These are phyloP conservation scores for Jimgerdemannia flammicorona DNA, from an alignment of 192 early-diverging fungal genomes.

Conservation along the genomic window DNA sequence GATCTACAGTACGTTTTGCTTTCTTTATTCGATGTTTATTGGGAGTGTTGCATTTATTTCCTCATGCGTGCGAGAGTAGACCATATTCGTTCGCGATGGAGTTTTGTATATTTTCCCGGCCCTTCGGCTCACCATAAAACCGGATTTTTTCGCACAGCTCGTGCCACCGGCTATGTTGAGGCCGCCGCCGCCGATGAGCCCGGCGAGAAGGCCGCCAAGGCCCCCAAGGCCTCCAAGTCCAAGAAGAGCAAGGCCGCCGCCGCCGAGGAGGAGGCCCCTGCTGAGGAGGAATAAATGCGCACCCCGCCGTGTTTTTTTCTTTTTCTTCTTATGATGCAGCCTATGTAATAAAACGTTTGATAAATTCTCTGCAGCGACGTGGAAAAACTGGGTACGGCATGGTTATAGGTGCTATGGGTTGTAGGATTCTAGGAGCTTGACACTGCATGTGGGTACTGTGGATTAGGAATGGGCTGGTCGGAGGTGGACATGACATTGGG, in stretches of 20 bases:
- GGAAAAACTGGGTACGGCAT: neutral
- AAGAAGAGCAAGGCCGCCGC: neutral
- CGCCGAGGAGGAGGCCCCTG: neutral
- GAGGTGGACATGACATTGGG: too few relatives aligned
- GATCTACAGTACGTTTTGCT: constrained; percentile 59
- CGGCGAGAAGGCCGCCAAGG: neutral
- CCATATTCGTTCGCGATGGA: neutral
- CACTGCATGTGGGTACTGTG: too few relatives aligned
- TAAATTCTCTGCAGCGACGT: neutral
- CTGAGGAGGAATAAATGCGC: neutral
- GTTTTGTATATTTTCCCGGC: neutral
- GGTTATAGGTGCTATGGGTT: neutral
- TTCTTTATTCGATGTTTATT: neutral
- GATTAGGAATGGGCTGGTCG: too few relatives aligned
- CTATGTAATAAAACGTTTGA: neutral
- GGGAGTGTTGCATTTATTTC: neutral
- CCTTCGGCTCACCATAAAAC: neutral
- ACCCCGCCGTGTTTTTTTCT: neutral
- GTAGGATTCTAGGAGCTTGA: neutral
- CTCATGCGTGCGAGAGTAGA: neutral
- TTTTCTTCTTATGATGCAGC: neutral
- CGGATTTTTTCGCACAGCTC: neutral
- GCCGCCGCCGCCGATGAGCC: neutral
- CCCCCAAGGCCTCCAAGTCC: neutral
- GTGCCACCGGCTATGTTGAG: neutral